These are phyloP conservation scores for Phytophthora colocasiae DNA, from an alignment of 352 stramenopile genomes.

Conservation along the genomic window DNA sequence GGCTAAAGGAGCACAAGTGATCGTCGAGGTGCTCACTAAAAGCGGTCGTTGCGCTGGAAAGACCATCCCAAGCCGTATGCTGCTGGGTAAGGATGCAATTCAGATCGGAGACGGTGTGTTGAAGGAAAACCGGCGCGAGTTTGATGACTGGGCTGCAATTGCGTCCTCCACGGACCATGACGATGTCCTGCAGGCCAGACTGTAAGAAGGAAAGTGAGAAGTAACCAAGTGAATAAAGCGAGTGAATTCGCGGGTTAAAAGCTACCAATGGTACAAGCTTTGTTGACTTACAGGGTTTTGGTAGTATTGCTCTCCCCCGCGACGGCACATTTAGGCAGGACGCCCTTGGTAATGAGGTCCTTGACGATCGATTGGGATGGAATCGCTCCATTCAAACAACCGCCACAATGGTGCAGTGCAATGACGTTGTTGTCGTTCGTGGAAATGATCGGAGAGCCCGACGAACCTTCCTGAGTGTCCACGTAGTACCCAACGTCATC, in stretches of 20 bases:
- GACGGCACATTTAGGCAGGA: conserved; percentile 50
- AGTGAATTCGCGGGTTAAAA: conserved; percentile 14
- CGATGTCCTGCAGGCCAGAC: conserved; percentile 18
- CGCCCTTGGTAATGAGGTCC: conserved; percentile 39
- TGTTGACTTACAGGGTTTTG: conserved; percentile 6
- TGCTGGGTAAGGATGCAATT: conserved; percentile 47
- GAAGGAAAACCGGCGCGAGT: conserved; percentile 24
- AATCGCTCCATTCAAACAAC: conserved; percentile 75
- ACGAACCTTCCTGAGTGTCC: conserved; percentile 78
- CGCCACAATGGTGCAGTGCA: conserved; percentile 81
- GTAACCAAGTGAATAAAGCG: conserved; percentile 22
- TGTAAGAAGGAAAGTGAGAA: conserved; percentile 19
- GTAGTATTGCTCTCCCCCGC: conserved; percentile 21
- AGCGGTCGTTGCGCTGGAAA: conserved; percentile 45
- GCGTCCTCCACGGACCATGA: conserved; percentile 37
- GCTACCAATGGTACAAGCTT: conserved; percentile 8
- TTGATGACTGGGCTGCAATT: conserved; percentile 37
- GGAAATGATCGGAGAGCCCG: conserved; percentile 67
- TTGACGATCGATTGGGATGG: conserved; percentile 57
- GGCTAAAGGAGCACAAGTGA: conserved; percentile 41
- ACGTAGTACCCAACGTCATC: conserved; percentile 76
- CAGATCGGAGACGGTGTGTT: conserved; percentile 32
- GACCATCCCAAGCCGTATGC: conserved; percentile 37
- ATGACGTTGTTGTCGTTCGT: conserved; percentile 66
- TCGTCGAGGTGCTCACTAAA: conserved; percentile 46